These are phyloP conservation scores for Hypoxylon sp. DNA, from an alignment of 2,329 filamentous ascomycete species.

Conservation along the genomic window DNA sequence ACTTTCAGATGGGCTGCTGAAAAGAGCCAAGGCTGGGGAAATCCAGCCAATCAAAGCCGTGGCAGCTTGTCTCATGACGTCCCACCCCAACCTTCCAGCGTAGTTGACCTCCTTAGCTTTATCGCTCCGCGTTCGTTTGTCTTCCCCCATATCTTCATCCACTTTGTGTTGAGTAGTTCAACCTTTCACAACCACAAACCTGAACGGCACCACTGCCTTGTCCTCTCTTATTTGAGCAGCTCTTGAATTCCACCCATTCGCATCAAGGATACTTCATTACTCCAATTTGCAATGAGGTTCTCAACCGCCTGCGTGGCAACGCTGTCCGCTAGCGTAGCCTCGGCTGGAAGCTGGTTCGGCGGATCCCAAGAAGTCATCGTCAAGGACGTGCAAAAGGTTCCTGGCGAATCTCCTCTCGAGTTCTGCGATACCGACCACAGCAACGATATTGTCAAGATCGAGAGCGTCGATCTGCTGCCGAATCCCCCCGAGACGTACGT, in stretches of 20 bases:
- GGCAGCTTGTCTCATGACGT: conserved; percentile 43
- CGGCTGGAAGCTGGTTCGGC: conserved; percentile 65
- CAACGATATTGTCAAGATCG: conserved; percentile 80
- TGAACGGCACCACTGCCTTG: conserved; percentile 13
- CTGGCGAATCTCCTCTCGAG: conserved; percentile 87
- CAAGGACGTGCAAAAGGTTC: conserved; percentile 74
- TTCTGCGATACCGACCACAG: conserved; percentile 79
- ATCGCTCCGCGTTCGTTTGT: conserved; percentile 29
- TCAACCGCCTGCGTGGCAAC: conserved; percentile 62
- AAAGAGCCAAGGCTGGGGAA: conserved; percentile 40
- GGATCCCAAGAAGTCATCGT: conserved; percentile 65
- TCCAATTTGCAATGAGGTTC: conserved; percentile 58
- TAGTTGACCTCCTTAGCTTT: conserved; percentile 30
- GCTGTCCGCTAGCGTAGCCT: conserved; percentile 59
- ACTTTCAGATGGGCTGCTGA: conserved; percentile 26
- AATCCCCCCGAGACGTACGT: conserved; percentile 91
- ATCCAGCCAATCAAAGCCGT: conserved; percentile 33
- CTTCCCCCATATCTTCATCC: conserved; percentile 36
- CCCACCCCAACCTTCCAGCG: conserved; percentile 41
- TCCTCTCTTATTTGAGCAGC: conserved; percentile 4
- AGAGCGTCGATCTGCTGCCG: conserved; percentile 83
- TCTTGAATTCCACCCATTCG: neutral
- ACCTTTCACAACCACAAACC: conserved; percentile 16
- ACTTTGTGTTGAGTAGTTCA: conserved; percentile 38
- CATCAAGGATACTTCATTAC: conserved; percentile 1